Evolutionary conservation across 345 rosid genomes (phyloP), one percentile per base, ranked within the genome.

Genomic region (Moricandia moricandioides): DNA sequence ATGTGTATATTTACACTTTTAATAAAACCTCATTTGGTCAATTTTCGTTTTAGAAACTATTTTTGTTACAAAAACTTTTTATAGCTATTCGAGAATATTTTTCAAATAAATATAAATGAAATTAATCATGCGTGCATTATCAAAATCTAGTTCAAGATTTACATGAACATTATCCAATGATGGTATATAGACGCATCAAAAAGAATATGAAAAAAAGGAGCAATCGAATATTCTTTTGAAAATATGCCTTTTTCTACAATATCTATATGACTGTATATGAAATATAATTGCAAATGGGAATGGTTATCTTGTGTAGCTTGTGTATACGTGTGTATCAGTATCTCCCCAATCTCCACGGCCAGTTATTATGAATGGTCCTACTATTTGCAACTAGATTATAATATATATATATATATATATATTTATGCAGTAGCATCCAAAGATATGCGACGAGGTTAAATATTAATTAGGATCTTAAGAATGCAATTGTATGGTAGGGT

Each of bases 131-230:
- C n/a, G n/a, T n/a, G n/a, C n/a, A n/a, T n/a, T n/a, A n/a, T n/a
- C n/a, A n/a, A n/a, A n/a, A n/a, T n/a, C n/a, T n/a, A n/a, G n/a
- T 64, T 70, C 13, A 55, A 77, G 71, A 71, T 77, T 64, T n/a
- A 77, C 80, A 77, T 77, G 75, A 77, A 77, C 80, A 14, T 70
- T 70, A 70, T 77, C 75, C 71, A 76, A 33, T 55, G 70, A 70
- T 63, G 70, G 71, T 66, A 70, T 45, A 59, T 64, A 33, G 12
- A 31, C 54, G 37, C 59, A 39, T 11, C 49, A 49, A 8, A 33
- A 14, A n/a, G 54, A 54, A 62, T 13, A 63, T 29, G 31, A 29
- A 29, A 29, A 29, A 29, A 3, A 29, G 63, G 43, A 58, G 7
- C 11, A 60, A 5, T 33, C 40, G 76, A 64, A 77, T 77, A 77